Conservation (phyloP, 768 basidiomycete genomes). For the Termitomyces sp. region DNA sequence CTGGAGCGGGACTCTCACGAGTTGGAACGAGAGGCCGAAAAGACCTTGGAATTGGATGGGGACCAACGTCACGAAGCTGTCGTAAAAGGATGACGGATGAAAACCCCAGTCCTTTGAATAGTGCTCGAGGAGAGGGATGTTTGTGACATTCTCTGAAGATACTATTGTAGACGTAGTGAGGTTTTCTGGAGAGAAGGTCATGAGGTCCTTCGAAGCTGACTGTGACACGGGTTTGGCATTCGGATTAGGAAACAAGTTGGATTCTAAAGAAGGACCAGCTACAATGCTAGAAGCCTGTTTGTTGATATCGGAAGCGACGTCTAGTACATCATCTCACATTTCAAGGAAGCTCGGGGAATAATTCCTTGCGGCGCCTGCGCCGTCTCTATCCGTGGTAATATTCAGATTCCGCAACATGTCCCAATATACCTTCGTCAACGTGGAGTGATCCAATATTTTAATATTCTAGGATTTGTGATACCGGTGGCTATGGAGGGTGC, state of each 20-base stretch:
- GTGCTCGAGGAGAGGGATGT: too few relatives aligned
- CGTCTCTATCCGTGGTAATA: too few relatives aligned
- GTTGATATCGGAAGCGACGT: not conserved
- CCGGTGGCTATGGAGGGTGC: not conserved
- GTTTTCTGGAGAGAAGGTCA: not conserved
- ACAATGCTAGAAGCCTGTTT: not conserved
- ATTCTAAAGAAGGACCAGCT: not conserved
- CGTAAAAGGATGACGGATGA: too few relatives aligned
- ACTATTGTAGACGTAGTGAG: too few relatives aligned
- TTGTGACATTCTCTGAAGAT: too few relatives aligned
- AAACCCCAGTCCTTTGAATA: too few relatives aligned
- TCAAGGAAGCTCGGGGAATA: not conserved
- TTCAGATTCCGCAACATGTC: not conserved
- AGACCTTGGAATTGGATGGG: too few relatives aligned
- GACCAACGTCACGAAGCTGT: too few relatives aligned
- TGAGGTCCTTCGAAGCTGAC: not conserved
- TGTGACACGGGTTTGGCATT: not conserved
- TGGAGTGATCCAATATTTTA: not conserved
- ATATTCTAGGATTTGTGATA: not conserved
- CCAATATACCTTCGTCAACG: not conserved
- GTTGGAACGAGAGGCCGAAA: too few relatives aligned
- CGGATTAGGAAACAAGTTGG: not conserved
- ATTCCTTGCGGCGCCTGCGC: not conserved
- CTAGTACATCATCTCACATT: not conserved
- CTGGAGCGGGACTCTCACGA: not conserved